Evolutionary conservation across 2,329 filamentous ascomycete species (phyloP).

Genomic region (Colletotrichum siamense): DNA sequence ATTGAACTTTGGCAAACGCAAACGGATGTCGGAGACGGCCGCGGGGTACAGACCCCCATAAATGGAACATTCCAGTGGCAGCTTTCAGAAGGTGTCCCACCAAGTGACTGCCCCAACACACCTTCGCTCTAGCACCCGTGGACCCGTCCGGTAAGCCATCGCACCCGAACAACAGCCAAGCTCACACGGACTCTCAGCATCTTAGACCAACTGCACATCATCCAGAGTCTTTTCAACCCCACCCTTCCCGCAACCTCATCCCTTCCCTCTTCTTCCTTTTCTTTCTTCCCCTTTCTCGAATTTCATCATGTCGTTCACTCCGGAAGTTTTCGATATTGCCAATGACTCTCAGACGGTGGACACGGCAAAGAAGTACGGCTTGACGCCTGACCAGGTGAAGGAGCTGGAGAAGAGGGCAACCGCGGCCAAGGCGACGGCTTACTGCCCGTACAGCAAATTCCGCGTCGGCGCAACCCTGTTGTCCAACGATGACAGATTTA

Average conservation of each 20-base stretch:
- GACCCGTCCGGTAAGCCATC: neutral
- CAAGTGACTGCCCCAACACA: neutral
- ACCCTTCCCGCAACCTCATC: neutral
- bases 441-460: conserved; percentile 94
- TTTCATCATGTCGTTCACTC: conserved; percentile 19
- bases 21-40: conserved; percentile 20
- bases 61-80: conserved; percentile 4
- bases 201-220: conserved; percentile 3
- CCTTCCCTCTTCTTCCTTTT: neutral
- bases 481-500: conserved; percentile 53
- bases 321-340: conserved; percentile 28
- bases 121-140: neutral
- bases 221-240: neutral
- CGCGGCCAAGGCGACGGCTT: conserved; percentile 78
- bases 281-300: neutral
- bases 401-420: conserved; percentile 67
- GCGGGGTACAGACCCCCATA: conserved; percentile 5
- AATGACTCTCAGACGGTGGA: conserved; percentile 22
- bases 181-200: neutral
- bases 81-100: neutral
- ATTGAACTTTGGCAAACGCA: conserved; percentile 1
- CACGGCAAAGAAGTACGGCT: conserved; percentile 45
- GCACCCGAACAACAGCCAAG: neutral
- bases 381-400: conserved; percentile 69
- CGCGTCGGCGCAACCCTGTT: conserved; percentile 86